Conservation (phyloP, 805 yeast species). For the Candida endomychidarum region DNA sequence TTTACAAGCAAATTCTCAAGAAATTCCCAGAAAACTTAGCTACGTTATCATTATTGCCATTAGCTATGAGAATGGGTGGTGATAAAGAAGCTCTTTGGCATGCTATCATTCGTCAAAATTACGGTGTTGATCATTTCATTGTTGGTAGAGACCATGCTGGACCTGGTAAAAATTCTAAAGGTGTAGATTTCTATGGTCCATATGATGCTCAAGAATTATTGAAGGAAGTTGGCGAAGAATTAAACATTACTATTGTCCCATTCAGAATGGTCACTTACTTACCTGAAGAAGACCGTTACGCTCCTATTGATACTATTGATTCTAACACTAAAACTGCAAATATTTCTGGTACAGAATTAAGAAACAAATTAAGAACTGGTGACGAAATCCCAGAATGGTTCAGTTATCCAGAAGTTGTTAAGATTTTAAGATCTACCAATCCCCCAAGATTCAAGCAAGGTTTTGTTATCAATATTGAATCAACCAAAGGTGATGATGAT, state of each 20-base stretch:
- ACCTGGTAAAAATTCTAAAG: conserved; percentile 84
- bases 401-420: conserved; percentile 94
- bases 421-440: conserved; percentile 84
- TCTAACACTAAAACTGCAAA: conserved; percentile 74
- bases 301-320: conserved; percentile 91
- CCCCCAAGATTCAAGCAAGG: conserved; percentile 93
- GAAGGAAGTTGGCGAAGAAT: conserved; percentile 69
- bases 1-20: conserved; percentile 86
- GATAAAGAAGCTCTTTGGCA: conserved; percentile 99
- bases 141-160: conserved; percentile 99
- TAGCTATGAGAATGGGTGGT: conserved; percentile 99
- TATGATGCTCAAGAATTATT: conserved; percentile 94
- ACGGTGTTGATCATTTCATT: conserved; percentile 95
- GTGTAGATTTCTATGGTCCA: conserved; percentile 94
- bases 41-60: conserved; percentile 78
- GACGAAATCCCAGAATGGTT: conserved; percentile 94
- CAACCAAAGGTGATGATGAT: conserved; percentile 49
- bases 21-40: conserved; percentile 96
- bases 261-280: conserved; percentile 95
- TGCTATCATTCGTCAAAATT: conserved; percentile 92
- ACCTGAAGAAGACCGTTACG: conserved; percentile 93
- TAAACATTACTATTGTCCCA: conserved; percentile 83
- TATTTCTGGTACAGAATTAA: conserved; percentile 92
- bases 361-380: conserved; percentile 84
- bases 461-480: conserved; percentile 65